Percentiles rank a stretch among this genome's conserved stretches.
Evolutionary conservation across 768 basidiomycete species (phyloP).

Genomic region (Russula sp.): DNA sequence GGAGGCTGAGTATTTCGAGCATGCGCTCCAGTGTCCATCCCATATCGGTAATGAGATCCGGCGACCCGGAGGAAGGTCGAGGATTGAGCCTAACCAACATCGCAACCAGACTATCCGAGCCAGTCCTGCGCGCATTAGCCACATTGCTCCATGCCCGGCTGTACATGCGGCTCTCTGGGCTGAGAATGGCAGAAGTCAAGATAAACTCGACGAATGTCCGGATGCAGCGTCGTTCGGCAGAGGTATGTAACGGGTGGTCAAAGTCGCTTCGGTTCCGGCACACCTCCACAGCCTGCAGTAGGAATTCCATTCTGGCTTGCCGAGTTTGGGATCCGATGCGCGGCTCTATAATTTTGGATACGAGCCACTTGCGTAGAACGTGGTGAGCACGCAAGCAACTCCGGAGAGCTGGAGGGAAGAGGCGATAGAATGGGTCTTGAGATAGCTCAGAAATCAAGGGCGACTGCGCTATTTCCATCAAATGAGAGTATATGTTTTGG

Average conservation of each 20-base stretch:
- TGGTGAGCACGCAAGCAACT: conserved; percentile 71
- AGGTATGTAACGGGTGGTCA: conserved; percentile 31
- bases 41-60: conserved; percentile 59
- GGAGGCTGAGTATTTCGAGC: conserved; percentile 68
- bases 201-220: conserved; percentile 80
- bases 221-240: conserved; percentile 55
- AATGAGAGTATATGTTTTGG: conserved; percentile 68
- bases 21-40: conserved; percentile 82
- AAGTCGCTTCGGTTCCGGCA: conserved; percentile 56
- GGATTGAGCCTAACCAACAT: conserved; percentile 47
- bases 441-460: conserved; percentile 61
- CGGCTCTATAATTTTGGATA: conserved; percentile 61
- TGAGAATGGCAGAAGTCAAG: conserved; percentile 67
- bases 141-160: conserved; percentile 74
- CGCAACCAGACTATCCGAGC: conserved; percentile 54
- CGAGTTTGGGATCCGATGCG: conserved; percentile 57
- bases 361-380: conserved; percentile 74
- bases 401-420: conserved; percentile 69
- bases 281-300: conserved; percentile 68
- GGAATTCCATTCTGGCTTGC: conserved; percentile 66
- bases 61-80: conserved; percentile 41
- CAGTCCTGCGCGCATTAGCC: conserved; percentile 52
- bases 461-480: conserved; percentile 69
- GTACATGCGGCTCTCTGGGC: conserved; percentile 74
- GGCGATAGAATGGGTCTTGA: conserved; percentile 65